Evolutionary conservation across 2,329 filamentous ascomycete genomes (phyloP).

Genomic region (Orbilia brochopaga): DNA sequence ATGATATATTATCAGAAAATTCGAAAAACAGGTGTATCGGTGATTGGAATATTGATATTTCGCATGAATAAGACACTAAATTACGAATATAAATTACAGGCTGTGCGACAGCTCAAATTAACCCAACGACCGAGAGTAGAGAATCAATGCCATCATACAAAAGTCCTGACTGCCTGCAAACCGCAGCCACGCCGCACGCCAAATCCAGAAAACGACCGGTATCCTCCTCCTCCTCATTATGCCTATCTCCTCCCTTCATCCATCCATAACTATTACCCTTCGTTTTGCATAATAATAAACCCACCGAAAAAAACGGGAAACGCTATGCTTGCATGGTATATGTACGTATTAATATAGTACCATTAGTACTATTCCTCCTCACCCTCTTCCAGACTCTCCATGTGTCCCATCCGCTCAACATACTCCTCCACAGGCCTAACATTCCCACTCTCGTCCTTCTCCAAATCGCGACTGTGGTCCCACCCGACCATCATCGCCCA

Average conservation of each 20-base stretch:
- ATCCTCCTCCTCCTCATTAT: background rate
- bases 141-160: no score
- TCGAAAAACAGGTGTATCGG: no score
- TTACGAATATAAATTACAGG: no score
- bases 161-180: no score
- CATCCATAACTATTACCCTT: no score
- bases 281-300: conserved; percentile 6
- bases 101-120: no score
- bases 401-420: conserved; percentile 42
- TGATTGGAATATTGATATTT: no score
- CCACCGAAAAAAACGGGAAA: background rate
- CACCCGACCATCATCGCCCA: conserved; percentile 49
- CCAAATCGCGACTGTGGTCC: conserved; percentile 44
- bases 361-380: conserved; percentile 27
- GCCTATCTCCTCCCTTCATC: no score
- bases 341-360: background rate
- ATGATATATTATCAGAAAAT: no score
- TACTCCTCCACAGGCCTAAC: conserved; percentile 40
- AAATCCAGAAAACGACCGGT: background rate
- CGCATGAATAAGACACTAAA: no score
- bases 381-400: conserved; percentile 40
- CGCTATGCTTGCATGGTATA: background rate
- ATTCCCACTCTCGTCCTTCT: conserved; percentile 37
- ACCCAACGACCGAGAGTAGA: no score
- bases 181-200: no score